Conservation (phyloP, 2,329 filamentous ascomycete species). For the Pseudogymnoascus sp. region DNA sequence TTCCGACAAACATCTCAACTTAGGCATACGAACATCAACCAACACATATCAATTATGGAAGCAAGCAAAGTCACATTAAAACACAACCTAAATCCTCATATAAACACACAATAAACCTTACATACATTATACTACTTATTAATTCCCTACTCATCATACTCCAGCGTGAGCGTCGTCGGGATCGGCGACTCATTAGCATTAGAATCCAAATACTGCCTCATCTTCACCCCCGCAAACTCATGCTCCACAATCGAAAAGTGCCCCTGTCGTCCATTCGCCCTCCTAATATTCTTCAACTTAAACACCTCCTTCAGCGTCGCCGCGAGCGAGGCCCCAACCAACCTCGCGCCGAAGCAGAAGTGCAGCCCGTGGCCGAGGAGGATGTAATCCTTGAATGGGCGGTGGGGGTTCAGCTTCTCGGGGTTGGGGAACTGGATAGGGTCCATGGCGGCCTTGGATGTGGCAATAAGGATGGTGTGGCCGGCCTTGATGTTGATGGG, state of each 20-base stretch:
- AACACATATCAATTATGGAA: neutral
- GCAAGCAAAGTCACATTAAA: neutral
- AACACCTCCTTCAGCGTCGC: constrained; percentile 37
- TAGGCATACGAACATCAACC: neutral
- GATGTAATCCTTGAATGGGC: constrained; percentile 31
- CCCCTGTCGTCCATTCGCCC: constrained; percentile 30
- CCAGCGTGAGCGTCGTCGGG: constrained; percentile 33
- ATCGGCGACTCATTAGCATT: constrained; percentile 38
- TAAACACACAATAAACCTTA: neutral
- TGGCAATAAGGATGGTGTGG: constrained; percentile 35
- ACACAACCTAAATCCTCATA: neutral
- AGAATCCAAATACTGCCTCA: constrained; percentile 40
- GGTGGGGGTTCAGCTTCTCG: constrained; percentile 34
- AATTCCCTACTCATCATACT: constrained; percentile 30
- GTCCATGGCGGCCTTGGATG: constrained; percentile 35
- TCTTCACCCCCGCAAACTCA: constrained; percentile 38
- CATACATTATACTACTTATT: constrained; percentile 9
- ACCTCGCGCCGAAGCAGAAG: constrained; percentile 32
- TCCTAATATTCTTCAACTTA: constrained; percentile 34
- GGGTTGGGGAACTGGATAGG: constrained; percentile 33
- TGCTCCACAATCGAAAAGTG: constrained; percentile 36
- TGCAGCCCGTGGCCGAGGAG: constrained; percentile 33
- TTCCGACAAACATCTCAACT: neutral
- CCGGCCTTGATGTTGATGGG: constrained; percentile 36
- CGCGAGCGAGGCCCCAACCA: constrained; percentile 32